phyloP scores from a whole-genome alignment of 805 yeast genomes.

The Hanseniaspora guilliermondii region DNA sequence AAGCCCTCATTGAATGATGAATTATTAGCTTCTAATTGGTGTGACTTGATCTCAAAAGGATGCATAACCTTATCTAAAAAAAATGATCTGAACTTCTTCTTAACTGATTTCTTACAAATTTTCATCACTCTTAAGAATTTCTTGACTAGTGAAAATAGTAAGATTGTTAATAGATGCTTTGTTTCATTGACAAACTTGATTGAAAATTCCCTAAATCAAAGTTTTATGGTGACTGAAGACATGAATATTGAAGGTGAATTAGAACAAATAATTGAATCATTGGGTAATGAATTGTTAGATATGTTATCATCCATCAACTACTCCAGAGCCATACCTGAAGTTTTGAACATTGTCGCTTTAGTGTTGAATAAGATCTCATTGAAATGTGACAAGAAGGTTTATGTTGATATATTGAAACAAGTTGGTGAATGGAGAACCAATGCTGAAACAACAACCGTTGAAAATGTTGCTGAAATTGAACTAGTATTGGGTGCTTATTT shows the following conservation, averaged over 20 bases:
- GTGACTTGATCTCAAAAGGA: conserved; percentile 85
- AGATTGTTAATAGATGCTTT: conserved; percentile 61
- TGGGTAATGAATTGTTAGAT: conserved; percentile 40
- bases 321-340: conserved; percentile 62
- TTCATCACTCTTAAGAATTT: conserved; percentile 39
- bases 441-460: conserved; percentile 40
- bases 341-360: conserved; percentile 54
- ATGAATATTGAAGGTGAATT: conserved; percentile 43
- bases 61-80: conserved; percentile 40
- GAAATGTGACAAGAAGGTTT: conserved; percentile 46
- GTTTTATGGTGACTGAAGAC: conserved; percentile 40
- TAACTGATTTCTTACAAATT: conserved; percentile 21
- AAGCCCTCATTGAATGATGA: conserved; percentile 73
- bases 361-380: conserved; percentile 50
- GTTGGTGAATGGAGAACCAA: conserved; percentile 81
- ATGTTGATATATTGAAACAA: conserved; percentile 49
- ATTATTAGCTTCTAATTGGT: conserved; percentile 87
- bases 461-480: conserved; percentile 68
- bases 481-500: conserved; percentile 68
- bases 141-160: conserved; percentile 51
- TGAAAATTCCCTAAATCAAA: conserved; percentile 42
- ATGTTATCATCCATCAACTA: conserved; percentile 43
- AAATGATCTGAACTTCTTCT: conserved; percentile 45
- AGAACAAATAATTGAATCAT: conserved; percentile 40
- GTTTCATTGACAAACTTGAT: conserved; percentile 58